phyloP scores from a whole-genome alignment of 345 rosid species.

The Acer saccharum region DNA sequence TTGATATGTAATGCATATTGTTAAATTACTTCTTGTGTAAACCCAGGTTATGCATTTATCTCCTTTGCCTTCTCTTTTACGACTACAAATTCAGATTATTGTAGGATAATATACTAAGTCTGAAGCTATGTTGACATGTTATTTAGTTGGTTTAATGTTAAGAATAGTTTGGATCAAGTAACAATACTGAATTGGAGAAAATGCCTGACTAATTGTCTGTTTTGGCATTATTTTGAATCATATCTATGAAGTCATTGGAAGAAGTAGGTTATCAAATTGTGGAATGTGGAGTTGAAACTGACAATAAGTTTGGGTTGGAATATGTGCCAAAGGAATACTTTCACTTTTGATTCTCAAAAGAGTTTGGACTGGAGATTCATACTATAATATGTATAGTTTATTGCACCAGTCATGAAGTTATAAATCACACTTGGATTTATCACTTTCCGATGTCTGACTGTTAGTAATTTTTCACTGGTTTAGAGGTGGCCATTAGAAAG shows the following conservation, averaged over 20 bases:
- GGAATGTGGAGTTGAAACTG: conserved; percentile 1
- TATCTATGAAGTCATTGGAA: not conserved
- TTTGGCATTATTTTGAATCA: not conserved
- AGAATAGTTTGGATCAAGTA: not conserved
- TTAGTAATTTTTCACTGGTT: not conserved
- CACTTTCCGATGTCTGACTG: not conserved
- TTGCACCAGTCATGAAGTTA: not conserved
- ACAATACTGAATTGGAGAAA: not conserved
- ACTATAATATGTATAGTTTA: not conserved
- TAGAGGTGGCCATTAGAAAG: not conserved
- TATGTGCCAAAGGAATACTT: not conserved
- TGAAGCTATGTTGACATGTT: not conserved
- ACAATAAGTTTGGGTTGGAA: not conserved
- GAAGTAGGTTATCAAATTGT: not conserved
- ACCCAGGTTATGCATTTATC: not conserved
- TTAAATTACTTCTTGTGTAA: not conserved
- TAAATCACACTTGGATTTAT: not conserved
- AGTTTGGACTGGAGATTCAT: not conserved
- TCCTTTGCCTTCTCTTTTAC: not conserved
- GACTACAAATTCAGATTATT: not conserved
- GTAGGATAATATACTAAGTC: not conserved
- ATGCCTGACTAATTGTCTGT: not conserved
- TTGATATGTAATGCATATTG: not conserved
- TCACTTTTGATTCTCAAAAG: not conserved
- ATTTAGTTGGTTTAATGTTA: conserved; percentile 6